These are phyloP conservation scores for Penicillium hesseltinei DNA, from an alignment of 2,329 filamentous ascomycete genomes.

Conservation along the genomic window DNA sequence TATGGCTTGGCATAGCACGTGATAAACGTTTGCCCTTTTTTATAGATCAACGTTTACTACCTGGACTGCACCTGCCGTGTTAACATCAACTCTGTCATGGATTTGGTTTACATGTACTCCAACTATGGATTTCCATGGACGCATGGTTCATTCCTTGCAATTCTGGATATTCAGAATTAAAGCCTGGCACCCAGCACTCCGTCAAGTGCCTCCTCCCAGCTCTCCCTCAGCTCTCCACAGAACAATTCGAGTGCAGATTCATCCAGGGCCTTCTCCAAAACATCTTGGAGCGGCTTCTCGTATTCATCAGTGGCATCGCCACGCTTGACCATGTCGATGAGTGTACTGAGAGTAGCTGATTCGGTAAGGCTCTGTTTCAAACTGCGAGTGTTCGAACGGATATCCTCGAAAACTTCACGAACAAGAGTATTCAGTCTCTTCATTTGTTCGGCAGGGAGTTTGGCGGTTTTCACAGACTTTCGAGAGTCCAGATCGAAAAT, in stretches of 20 bases:
- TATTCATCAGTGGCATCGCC: constrained; percentile 26
- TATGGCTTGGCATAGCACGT: constrained; percentile 1
- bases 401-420: constrained; percentile 32
- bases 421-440: constrained; percentile 29
- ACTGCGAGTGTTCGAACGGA: constrained; percentile 35
- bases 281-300: constrained; percentile 26
- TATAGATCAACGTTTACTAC: neutral
- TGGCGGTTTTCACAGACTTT: constrained; percentile 32
- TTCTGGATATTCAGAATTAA: constrained; percentile 14
- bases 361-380: constrained; percentile 41
- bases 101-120: neutral
- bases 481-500: constrained; percentile 32
- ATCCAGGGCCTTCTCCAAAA: constrained; percentile 39
- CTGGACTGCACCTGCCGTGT: neutral
- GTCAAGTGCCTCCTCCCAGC: constrained; percentile 48
- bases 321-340: constrained; percentile 40
- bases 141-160: neutral
- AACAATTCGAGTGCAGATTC: constrained; percentile 42
- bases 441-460: constrained; percentile 35
- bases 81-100: neutral
- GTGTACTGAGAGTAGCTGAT: constrained; percentile 42
- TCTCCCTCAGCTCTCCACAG: constrained; percentile 47
- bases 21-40: neutral
- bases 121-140: neutral
- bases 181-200: constrained; percentile 37